Base-by-base conservation (phyloP, 306 rosid genomes). In the Glycine latifolia region DNA sequence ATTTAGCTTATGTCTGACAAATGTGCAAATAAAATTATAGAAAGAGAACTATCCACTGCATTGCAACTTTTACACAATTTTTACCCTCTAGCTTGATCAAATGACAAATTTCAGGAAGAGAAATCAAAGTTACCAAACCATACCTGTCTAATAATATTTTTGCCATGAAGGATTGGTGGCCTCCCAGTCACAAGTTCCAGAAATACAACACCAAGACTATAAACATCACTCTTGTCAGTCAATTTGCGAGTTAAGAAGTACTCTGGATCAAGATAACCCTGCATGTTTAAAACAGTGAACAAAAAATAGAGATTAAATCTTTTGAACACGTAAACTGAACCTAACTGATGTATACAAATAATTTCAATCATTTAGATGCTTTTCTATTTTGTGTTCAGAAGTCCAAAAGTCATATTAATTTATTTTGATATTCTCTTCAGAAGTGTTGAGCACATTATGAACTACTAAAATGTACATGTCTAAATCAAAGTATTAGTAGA, bases 241-340 rank as follows among this genome's bases (percentile, higher is more conserved):
- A 94, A 79, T 75, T 91, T 90, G 78, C 41, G 97, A 69, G 97
- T 94, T 63, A 94, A 79, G 83, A 91, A 91, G 82, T 94, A 94
- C 84, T 94, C 98, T 14, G 98, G 98, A 87, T 94, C 98, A 50
- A 94, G 91, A 81, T 94, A 94, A 70, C 98, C 98, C 97, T 94
- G 87, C 73, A 81, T 77, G 61, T 79, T 73, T 47, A 20, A 69
- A 75, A 67, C 73, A 87, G 1, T 58, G 16, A 73, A 39, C 3
- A 47, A 71, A 71, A 31, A 39, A 41, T 5, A 17, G 41, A 50
- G 26, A 77, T 20, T 69, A 72, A 72, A 47, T 77, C 47, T 39
- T 77, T 54, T 62, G 63, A 62, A 72, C 12, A 14, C 33, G 33
- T 67, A 67, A 41, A 55, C 59, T 47, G 52, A 16, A 49, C 14